A percentile compares a stretch with the other conserved stretches of the same genome.
phyloP scores from a whole-genome alignment of 2,329 filamentous ascomycete genomes.

The Talaromyces sp. region DNA sequence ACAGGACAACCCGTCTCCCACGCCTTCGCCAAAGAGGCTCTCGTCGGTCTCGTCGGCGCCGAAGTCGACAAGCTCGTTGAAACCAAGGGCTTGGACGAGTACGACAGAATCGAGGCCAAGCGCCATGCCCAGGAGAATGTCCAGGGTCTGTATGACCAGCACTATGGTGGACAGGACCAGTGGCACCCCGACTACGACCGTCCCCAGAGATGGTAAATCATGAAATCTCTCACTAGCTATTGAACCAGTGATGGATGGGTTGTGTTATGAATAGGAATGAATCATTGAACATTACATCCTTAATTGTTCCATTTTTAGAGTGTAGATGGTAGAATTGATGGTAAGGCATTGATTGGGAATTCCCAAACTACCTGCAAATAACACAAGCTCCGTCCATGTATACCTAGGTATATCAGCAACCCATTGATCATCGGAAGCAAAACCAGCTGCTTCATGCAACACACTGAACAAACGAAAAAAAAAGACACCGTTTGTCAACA shows the following conservation, averaged over 20 bases:
- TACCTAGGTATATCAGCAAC: neutral
- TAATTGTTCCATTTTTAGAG: no score
- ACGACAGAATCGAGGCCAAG: slow-evolving; percentile 58
- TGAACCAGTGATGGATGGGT: neutral
- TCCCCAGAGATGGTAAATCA: slow-evolving; percentile 18
- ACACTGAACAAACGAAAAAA: neutral
- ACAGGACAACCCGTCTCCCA: slow-evolving; percentile 70
- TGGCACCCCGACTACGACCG: slow-evolving; percentile 49
- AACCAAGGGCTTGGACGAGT: slow-evolving; percentile 62
- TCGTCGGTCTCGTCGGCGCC: slow-evolving; percentile 68
- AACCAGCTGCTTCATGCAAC: slow-evolving; percentile 11
- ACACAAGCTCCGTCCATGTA: neutral
- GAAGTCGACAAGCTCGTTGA: slow-evolving; percentile 74
- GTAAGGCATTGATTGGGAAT: neutral
- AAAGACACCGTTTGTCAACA: neutral
- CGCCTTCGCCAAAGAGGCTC: slow-evolving; percentile 71
- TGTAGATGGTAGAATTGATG: neutral
- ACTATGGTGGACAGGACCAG: slow-evolving; percentile 53
- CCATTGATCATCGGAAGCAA: neutral
- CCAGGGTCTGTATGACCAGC: slow-evolving; percentile 59
- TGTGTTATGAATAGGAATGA: neutral
- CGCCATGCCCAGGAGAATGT: slow-evolving; percentile 58
- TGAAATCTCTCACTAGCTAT: neutral
- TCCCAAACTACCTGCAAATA: neutral
- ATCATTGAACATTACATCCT: neutral